Base-by-base conservation (phyloP, 2,329 filamentous ascomycete species). In the Beauveria sp. region DNA sequence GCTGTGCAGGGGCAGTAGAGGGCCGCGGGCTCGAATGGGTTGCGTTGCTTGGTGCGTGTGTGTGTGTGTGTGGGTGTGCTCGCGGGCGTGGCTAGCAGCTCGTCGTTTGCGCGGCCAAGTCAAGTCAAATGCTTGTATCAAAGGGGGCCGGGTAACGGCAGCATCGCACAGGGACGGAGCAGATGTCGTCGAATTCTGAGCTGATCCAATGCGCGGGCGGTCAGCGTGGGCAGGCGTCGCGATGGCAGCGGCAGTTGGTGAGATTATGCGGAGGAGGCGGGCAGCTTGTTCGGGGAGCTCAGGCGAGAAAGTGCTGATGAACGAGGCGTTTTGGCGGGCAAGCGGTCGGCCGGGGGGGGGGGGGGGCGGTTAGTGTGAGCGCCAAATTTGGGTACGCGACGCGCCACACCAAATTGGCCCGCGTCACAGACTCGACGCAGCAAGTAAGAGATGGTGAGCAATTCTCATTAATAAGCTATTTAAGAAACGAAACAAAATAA, bases 181-280 rank as follows among this genome's bases (percentile, higher is more conserved):
- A 44, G 53, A 43, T 34, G 43, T 46, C 18, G 46, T n/a, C 43
- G 40, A 41, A 16, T 43, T 55, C 51, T 24, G 37, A 50, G 46
- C 34, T 34, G 28, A 46, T 43, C 37, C 52, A 56, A 56, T 61
- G 53, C 52, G 59, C 44, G 34, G 22, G 20, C 24, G 44, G 26
- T 26, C n/a, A 28, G 50, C 16, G 58, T 54, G 58, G 58, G 30
- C 52, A 30, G 28, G 14, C 10, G 43, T 47, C 44, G 50, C 51
- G 51, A 54, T 60, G 41, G 57, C 30, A 50, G 50, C 58, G 51
- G 41, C 30, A 48, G 51, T 52, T 46, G 50, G 43, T 50, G 55
- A 40, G 43, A 43, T 48, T 55, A 54, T 55, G 50, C 44, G 51
- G 58, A 59, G 55, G 55, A 59, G 55, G 50, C 47, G 58, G 58